These are phyloP conservation scores for Alternaria sp. DNA, from an alignment of 2,329 filamentous ascomycete species.

Conservation along the genomic window DNA sequence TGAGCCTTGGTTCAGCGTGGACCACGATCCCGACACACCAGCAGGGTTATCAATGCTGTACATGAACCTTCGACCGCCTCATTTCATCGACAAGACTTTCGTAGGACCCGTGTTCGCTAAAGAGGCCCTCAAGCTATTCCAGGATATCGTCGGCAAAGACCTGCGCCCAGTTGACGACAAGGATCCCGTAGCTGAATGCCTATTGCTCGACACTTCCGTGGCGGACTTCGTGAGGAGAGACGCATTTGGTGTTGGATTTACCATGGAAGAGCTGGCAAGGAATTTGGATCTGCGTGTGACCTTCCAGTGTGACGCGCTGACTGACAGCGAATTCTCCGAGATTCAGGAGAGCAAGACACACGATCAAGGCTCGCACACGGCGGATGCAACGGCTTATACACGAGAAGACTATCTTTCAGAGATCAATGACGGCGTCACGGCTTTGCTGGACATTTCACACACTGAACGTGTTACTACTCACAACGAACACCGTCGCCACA, in stretches of 20 bases:
- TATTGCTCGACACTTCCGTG: neutral
- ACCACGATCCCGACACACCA: neutral
- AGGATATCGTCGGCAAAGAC: conserved; percentile 5
- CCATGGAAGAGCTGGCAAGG: conserved; percentile 4
- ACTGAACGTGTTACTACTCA: neutral
- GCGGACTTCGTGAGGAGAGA: conserved; percentile 10
- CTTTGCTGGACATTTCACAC: neutral
- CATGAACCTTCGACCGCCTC: conserved; percentile 1
- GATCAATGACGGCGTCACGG: neutral
- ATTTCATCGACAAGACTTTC: conserved; percentile 11
- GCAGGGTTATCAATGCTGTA: neutral
- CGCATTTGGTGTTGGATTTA: conserved; percentile 4
- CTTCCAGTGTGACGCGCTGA: conserved; percentile 6
- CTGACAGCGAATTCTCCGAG: neutral
- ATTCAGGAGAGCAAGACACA: neutral
- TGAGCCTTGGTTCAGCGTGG: conserved; percentile 3
- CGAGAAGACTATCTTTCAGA: neutral
- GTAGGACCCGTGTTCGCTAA: conserved; percentile 1
- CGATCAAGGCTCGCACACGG: neutral
- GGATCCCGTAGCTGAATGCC: conserved; percentile 1
- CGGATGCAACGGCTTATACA: neutral
- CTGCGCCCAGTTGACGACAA: neutral
- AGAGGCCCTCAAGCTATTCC: conserved; percentile 5
- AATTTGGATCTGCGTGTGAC: conserved; percentile 12
- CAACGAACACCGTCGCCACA: neutral